These are phyloP conservation scores for Emericellopsis terricola DNA, from an alignment of 495 filamentous ascomycete species.

Conservation along the genomic window DNA sequence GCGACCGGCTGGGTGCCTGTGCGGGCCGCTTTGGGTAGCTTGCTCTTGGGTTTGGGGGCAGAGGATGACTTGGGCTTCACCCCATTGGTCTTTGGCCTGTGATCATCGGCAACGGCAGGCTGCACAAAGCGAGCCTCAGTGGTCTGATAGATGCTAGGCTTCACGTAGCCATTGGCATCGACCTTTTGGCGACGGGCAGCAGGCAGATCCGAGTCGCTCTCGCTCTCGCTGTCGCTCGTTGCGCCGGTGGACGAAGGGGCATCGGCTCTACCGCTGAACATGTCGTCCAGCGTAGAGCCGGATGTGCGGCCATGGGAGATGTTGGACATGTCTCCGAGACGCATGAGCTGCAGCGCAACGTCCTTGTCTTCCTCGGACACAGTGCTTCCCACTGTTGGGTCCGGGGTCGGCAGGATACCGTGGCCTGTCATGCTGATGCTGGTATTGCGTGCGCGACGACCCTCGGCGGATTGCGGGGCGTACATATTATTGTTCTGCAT, in stretches of 20 bases:
- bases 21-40: conserved; percentile 23
- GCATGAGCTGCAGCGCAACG: conserved; percentile 89
- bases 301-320: conserved; percentile 80
- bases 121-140: conserved; percentile 40
- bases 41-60: conserved; percentile 16
- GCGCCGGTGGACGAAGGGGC: conserved; percentile 68
- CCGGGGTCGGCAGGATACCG: conserved; percentile 60
- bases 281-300: conserved; percentile 85
- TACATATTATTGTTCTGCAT: conserved; percentile 26
- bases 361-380: conserved; percentile 98
- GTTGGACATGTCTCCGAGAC: conserved; percentile 79
- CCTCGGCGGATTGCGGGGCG: conserved; percentile 39
- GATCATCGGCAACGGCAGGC: conserved; percentile 50
- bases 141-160: conserved; percentile 36
- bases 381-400: conserved; percentile 83
- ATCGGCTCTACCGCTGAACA: conserved; percentile 74
- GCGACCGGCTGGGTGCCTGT: conserved; percentile 11
- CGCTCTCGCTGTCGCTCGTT: conserved; percentile 61
- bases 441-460: conserved; percentile 45
- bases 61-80: conserved; percentile 19
- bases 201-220: conserved; percentile 53
- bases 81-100: conserved; percentile 17
- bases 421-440: conserved; percentile 15
- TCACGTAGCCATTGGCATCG: conserved; percentile 26
- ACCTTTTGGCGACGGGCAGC: conserved; percentile 41